These are phyloP conservation scores for Lachancea thermotolerans DNA, from an alignment of 805 yeast genomes.

Conservation along the genomic window DNA sequence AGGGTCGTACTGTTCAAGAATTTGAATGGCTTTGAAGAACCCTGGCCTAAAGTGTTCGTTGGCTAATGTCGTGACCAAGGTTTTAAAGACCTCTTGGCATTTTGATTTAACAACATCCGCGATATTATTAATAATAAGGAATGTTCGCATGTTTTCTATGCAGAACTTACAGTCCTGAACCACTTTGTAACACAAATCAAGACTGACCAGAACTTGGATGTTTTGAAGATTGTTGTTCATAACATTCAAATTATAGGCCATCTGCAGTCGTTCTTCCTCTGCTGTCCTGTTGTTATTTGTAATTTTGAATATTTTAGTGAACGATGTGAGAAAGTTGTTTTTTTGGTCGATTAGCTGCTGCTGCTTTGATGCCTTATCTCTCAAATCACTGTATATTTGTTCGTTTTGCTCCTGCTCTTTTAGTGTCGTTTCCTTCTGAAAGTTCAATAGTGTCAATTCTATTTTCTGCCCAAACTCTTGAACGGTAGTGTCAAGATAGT, in stretches of 20 bases:
- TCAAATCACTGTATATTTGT: constrained; percentile 35
- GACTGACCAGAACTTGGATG: constrained; percentile 67
- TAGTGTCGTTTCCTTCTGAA: constrained; percentile 22
- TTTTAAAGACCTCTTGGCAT: constrained; percentile 61
- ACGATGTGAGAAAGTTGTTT: constrained; percentile 55
- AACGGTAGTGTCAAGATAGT: constrained; percentile 30
- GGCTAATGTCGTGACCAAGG: constrained; percentile 56
- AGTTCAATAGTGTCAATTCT: constrained; percentile 21
- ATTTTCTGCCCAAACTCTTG: constrained; percentile 27
- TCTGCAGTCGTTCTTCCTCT: constrained; percentile 38
- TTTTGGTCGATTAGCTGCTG: constrained; percentile 33
- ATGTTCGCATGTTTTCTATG: constrained; percentile 50
- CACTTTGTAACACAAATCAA: constrained; percentile 69
- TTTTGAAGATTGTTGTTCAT: constrained; percentile 68
- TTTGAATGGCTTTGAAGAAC: constrained; percentile 68
- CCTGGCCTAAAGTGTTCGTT: constrained; percentile 77
- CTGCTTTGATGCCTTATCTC: constrained; percentile 34
- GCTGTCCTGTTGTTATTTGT: constrained; percentile 23
- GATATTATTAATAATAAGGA: constrained; percentile 33
- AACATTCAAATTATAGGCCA: constrained; percentile 76
- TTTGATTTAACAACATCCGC: constrained; percentile 23
- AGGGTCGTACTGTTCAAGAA: constrained; percentile 69
- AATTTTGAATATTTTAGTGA: constrained; percentile 53
- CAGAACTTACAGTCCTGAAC: constrained; percentile 62
- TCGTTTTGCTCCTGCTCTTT: constrained; percentile 38